A percentile compares a stretch with the other conserved stretches of the same genome.
Evolutionary conservation across 495 filamentous ascomycete species (phyloP).

Genomic region (Penicillium longicatenatum): DNA sequence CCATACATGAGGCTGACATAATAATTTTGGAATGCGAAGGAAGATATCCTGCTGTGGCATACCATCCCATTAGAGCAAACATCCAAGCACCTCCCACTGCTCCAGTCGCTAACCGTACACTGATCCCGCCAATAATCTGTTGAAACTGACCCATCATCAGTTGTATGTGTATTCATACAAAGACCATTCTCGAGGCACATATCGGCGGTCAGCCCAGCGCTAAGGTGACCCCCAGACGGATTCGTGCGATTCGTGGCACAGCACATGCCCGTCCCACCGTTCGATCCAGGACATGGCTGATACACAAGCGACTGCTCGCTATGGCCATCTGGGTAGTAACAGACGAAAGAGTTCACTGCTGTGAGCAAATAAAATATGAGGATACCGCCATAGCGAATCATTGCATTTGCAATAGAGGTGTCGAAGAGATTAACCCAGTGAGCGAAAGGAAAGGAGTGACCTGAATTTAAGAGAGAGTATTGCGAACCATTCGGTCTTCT

Average conservation of each 20-base stretch:
- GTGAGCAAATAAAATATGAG: too few relatives aligned
- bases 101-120: slow-evolving; percentile 1
- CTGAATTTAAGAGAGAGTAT: too few relatives aligned
- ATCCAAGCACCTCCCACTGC: slow-evolving; percentile 2
- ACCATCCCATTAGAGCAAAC: slow-evolving; percentile 1
- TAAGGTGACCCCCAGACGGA: neutral
- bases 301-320: neutral
- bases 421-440: too few relatives aligned
- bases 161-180: neutral
- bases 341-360: neutral
- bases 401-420: too few relatives aligned
- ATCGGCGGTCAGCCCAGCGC: neutral
- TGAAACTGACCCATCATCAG: neutral
- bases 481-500: too few relatives aligned
- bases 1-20: too few relatives aligned
- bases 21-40: too few relatives aligned
- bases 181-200: slow-evolving; percentile 5
- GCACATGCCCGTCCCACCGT: neutral
- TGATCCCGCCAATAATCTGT: slow-evolving; percentile 2
- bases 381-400: too few relatives aligned
- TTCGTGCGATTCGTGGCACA: slow-evolving; percentile 3
- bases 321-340: slow-evolving; percentile 1
- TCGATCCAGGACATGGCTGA: neutral
- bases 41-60: neutral
- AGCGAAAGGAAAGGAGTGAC: too few relatives aligned